Evolutionary conservation across 805 yeast species (phyloP), one percentile per base, ranked within the genome.

Genomic region (Saturnispora serradocipensis): DNA sequence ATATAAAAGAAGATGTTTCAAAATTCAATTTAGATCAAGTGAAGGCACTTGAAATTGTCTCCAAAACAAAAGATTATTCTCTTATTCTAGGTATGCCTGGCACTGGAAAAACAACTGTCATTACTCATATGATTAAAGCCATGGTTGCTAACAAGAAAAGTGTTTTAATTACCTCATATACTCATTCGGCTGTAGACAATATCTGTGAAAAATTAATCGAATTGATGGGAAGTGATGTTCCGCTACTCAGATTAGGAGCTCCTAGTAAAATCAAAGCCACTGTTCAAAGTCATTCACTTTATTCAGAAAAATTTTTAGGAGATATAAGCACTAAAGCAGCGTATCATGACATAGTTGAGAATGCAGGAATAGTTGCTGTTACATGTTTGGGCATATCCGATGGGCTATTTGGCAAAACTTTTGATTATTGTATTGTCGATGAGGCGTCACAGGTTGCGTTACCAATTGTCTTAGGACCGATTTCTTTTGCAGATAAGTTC

Each of bases 71-170:
- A 49, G 96, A 90, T 62, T 93, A 87, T 62, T 73, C 90, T 4
- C 71, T 93, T 59, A 77, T 93, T 18, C 69, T 91, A 54, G 99
- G 99, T 0, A 93, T 93, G 99, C 99, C 99, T 0, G 99, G 99
- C 3, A 93, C 98, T 0, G 99, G 97, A 9, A 88, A 88, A 61
- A 88, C 97, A 1, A 88, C 98, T 0, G 86, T 90, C 0, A 89
- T 93, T 50, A 85, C 95, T 0, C 81, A 83, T 45, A 60, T 93
- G 16, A 83, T 90, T 43, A 73, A 76, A 52, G 70, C 77, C 40
- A 63, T 93, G 28, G 84, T 82, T 3, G 67, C 68, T 1, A 73
- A 75, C 45, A 81, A 79, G 1, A 86, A 86, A 61, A 73, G 85
- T 0, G 84, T 93, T 1, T 69, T 93, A 24, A 67, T 93, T 46